Percentiles rank a stretch among this genome's conserved stretches.
phyloP scores from a whole-genome alignment of 2,329 filamentous ascomycete species.

The Epichloe coenophiala region DNA sequence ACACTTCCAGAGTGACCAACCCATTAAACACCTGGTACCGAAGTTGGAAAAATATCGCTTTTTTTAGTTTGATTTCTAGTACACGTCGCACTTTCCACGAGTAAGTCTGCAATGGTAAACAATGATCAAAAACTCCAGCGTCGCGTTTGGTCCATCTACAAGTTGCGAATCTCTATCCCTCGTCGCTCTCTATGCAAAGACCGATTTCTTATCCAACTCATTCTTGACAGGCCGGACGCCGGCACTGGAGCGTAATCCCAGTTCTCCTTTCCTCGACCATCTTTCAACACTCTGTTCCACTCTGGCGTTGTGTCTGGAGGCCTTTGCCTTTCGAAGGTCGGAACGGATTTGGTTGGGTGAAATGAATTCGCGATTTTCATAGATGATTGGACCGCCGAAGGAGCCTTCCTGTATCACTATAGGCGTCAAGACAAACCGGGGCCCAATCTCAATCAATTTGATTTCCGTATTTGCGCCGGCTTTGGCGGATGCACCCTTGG shows the following conservation, averaged over 20 bases:
- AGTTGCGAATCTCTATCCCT: not conserved
- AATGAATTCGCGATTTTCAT: slow-evolving; percentile 95
- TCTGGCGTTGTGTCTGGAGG: slow-evolving; percentile 62
- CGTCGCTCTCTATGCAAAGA: slow-evolving; percentile 49
- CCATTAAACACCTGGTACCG: no score
- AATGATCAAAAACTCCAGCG: slow-evolving; percentile 1
- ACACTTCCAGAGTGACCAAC: no score
- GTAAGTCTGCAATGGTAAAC: not conserved
- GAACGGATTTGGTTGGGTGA: slow-evolving; percentile 87
- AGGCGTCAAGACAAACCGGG: slow-evolving; percentile 81
- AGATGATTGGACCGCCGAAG: slow-evolving; percentile 92
- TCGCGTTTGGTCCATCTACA: not conserved
- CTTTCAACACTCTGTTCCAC: slow-evolving; percentile 62
- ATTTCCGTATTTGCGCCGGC: slow-evolving; percentile 56
- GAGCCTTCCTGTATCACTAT: slow-evolving; percentile 92
- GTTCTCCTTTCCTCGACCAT: slow-evolving; percentile 57
- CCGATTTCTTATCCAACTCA: slow-evolving; percentile 60
- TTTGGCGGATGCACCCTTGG: slow-evolving; percentile 19
- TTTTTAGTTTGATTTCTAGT: not conserved
- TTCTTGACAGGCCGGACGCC: slow-evolving; percentile 49
- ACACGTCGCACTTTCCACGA: not conserved
- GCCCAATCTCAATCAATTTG: slow-evolving; percentile 82
- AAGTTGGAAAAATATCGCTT: no score
- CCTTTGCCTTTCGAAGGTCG: slow-evolving; percentile 65
- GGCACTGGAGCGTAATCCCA: slow-evolving; percentile 60